Evolutionary conservation across 148 eudicot species (phyloP).

Genomic region (Fagopyrum tataricum): DNA sequence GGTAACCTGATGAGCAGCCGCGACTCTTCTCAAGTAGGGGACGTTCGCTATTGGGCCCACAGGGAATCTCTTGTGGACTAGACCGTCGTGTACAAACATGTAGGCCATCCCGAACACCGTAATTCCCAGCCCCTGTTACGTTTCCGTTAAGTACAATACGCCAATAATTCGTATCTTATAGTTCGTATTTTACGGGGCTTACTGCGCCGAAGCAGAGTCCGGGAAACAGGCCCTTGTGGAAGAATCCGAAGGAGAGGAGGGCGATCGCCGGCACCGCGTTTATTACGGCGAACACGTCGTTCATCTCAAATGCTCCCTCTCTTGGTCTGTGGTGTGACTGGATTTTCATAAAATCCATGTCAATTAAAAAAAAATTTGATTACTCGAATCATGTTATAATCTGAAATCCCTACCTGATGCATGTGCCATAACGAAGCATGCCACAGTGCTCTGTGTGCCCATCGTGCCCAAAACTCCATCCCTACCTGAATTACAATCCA

Average conservation of each 20-base stretch:
- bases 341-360: not conserved
- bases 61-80: conserved; percentile 86
- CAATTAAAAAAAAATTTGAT: no score
- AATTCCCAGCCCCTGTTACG: conserved; percentile 80
- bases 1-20: conserved; percentile 88
- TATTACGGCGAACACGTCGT: conserved; percentile 80
- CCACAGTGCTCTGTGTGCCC: conserved; percentile 98
- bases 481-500: conserved; percentile 50
- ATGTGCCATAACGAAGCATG: conserved; percentile 98
- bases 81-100: conserved; percentile 99
- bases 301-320: conserved; percentile 93
- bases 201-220: conserved; percentile 99
- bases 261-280: conserved; percentile 88
- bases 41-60: conserved; percentile 98
- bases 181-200: not conserved
- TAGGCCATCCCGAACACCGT: conserved; percentile 98
- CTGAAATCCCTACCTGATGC: conserved; percentile 57
- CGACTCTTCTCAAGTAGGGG: conserved; percentile 81
- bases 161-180: not conserved
- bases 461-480: conserved; percentile 99
- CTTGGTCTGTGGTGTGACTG: conserved; percentile 95
- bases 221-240: conserved; percentile 83
- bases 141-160: not conserved
- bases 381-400: not conserved
- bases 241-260: conserved; percentile 74